phyloP scores from a whole-genome alignment of 1,284 basidiomycete species.

The Microbotryum silenes-acaulis region DNA sequence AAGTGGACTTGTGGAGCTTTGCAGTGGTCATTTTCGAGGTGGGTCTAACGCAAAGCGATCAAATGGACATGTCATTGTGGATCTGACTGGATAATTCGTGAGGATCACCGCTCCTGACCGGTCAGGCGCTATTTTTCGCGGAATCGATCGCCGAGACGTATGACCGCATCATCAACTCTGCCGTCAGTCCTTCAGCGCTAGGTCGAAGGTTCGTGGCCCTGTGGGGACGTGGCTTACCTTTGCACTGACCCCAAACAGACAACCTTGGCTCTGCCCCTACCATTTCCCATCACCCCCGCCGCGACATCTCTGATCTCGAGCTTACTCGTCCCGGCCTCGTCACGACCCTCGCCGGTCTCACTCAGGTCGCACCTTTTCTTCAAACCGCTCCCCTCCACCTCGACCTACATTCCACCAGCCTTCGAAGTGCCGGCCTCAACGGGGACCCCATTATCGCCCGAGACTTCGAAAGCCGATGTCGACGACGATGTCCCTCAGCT shows the following conservation, averaged over 20 bases:
- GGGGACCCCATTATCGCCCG: neutral
- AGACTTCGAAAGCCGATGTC: slow-evolving; percentile 2
- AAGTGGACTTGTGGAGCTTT: too few relatives aligned
- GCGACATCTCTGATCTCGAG: slow-evolving; percentile 20
- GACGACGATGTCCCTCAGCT: neutral
- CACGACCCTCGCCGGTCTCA: slow-evolving; percentile 49
- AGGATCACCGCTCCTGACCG: too few relatives aligned
- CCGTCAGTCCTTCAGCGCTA: slow-evolving; percentile 46
- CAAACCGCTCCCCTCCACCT: slow-evolving; percentile 9
- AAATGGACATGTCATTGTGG: too few relatives aligned
- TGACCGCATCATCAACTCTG: slow-evolving; percentile 66
- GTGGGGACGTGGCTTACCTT: slow-evolving; percentile 10
- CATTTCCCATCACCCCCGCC: neutral
- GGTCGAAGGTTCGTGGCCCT: neutral
- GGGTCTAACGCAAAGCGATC: too few relatives aligned
- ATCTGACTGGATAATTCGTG: too few relatives aligned
- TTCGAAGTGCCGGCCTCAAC: neutral
- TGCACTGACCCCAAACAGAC: slow-evolving; percentile 20
- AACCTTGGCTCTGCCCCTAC: neutral
- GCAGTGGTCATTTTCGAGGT: too few relatives aligned
- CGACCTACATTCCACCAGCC: slow-evolving; percentile 7
- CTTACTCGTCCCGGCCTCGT: slow-evolving; percentile 48
- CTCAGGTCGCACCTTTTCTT: slow-evolving; percentile 63
- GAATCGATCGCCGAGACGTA: too few relatives aligned
- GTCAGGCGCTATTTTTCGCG: too few relatives aligned